Evolutionary conservation across 768 basidiomycete genomes (phyloP).

Genomic region (Mycena pura): DNA sequence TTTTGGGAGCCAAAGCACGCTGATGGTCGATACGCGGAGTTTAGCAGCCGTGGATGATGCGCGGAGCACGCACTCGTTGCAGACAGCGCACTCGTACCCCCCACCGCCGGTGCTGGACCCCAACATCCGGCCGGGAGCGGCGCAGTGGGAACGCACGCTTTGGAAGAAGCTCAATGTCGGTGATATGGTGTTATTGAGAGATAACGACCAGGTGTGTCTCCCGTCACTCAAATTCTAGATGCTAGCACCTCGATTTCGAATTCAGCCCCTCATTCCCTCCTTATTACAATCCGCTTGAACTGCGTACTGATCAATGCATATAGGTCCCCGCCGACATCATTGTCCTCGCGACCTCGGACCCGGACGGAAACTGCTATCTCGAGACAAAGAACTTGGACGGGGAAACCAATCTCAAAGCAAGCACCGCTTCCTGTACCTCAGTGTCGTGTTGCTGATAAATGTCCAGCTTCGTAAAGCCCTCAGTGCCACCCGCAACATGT

Average conservation of each 20-base stretch:
- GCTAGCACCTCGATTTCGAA: not conserved
- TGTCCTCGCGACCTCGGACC: conserved; percentile 89
- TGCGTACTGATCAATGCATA: too few relatives aligned
- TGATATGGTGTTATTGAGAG: conserved; percentile 88
- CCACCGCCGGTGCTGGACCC: conserved; percentile 82
- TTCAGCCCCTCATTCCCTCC: too few relatives aligned
- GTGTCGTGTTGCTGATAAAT: not conserved
- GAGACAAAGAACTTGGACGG: conserved; percentile 99
- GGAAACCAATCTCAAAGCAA: conserved; percentile 89
- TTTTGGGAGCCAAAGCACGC: conserved; percentile 65
- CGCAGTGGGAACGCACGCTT: conserved; percentile 92
- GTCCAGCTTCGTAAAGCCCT: conserved; percentile 68
- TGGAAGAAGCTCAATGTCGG: conserved; percentile 99
- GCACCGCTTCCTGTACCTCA: not conserved
- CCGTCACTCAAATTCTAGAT: not conserved
- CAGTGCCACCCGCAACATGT: conserved; percentile 75
- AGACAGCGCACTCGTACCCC: conserved; percentile 62
- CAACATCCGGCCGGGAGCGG: conserved; percentile 65
- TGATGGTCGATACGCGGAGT: conserved; percentile 41
- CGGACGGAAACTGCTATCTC: conserved; percentile 91
- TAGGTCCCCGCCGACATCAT: conserved; percentile 91
- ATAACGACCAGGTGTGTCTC: conserved; percentile 75
- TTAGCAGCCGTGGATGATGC: conserved; percentile 41
- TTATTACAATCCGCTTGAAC: too few relatives aligned
- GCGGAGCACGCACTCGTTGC: conserved; percentile 44